phyloP scores from a whole-genome alignment of 208 protist species.

The Leishmania braziliensis region DNA sequence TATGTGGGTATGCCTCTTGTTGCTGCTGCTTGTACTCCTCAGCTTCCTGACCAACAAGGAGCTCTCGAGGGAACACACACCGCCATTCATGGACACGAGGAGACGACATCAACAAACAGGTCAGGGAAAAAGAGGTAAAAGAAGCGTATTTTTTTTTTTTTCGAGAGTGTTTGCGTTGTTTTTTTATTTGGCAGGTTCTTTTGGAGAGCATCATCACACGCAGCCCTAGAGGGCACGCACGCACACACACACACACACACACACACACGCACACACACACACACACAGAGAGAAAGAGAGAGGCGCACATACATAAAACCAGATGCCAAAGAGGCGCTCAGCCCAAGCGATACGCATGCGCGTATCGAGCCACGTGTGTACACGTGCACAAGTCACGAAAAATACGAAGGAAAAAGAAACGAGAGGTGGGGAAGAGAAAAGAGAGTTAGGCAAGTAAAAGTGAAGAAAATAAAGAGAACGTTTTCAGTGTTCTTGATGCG shows the following conservation, averaged over 20 bases:
- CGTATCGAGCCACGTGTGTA: not conserved
- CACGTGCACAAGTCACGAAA: not conserved
- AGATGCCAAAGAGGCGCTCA: not conserved
- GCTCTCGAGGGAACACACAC: not conserved
- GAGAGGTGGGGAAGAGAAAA: not conserved
- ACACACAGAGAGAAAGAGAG: not conserved
- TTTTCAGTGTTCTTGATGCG: conserved; percentile 12
- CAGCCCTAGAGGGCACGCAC: not conserved
- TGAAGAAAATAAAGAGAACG: conserved; percentile 8
- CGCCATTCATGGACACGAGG: not conserved
- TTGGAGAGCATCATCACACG: not conserved
- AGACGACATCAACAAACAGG: not conserved
- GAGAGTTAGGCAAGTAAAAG: not conserved
- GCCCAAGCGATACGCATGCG: not conserved
- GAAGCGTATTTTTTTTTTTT: not conserved
- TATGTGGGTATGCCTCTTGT: not conserved
- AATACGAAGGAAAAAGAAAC: not conserved
- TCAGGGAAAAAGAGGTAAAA: not conserved
- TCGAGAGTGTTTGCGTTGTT: not conserved
- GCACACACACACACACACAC: not conserved
- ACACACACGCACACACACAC: no score
- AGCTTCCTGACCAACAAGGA: not conserved
- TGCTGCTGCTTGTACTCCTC: not conserved
- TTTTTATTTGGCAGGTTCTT: not conserved
- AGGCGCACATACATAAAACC: no score